A percentile compares a stretch with the other conserved stretches of the same genome.
phyloP scores from a whole-genome alignment of 768 basidiomycete species.

The Mycena crocata region DNA sequence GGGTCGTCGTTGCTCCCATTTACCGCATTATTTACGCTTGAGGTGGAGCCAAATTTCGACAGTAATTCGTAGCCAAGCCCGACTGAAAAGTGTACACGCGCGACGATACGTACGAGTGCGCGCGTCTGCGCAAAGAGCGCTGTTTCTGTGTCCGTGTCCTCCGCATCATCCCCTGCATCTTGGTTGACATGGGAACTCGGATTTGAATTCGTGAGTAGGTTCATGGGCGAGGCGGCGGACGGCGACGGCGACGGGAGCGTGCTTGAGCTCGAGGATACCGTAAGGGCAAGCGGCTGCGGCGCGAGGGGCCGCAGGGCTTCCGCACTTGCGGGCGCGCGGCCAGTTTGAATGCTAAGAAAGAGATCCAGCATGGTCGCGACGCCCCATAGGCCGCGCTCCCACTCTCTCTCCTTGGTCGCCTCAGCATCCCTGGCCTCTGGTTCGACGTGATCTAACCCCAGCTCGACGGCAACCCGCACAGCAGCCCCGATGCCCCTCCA shows the following conservation, averaged over 20 bases:
- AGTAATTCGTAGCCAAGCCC: conserved; percentile 33
- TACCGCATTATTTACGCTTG: background rate
- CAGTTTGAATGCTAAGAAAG: conserved; percentile 43
- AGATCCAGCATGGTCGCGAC: conserved; percentile 40
- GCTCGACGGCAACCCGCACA: conserved; percentile 5
- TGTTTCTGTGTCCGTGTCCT: background rate
- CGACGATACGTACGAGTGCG: conserved; percentile 38
- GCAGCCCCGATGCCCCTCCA: conserved; percentile 41
- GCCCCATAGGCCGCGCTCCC: conserved; percentile 39
- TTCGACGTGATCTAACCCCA: conserved; percentile 1
- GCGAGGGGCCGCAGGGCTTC: conserved; percentile 34
- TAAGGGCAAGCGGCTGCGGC: background rate
- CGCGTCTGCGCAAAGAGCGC: conserved; percentile 38
- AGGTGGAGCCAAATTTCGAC: background rate
- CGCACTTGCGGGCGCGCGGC: conserved; percentile 37
- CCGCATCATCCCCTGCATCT: background rate
- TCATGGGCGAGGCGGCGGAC: background rate
- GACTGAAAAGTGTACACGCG: conserved; percentile 42
- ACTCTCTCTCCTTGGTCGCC: conserved; percentile 11
- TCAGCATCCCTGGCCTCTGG: background rate
- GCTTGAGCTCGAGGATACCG: background rate
- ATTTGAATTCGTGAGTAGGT: background rate
- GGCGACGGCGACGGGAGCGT: conserved; percentile 4
- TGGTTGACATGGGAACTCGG: background rate
- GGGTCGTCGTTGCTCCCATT: background rate